A percentile compares a stretch with the other conserved stretches of the same genome.
Evolutionary conservation across 2,329 filamentous ascomycete genomes (phyloP).

Genomic region (Xylaria polymorpha): DNA sequence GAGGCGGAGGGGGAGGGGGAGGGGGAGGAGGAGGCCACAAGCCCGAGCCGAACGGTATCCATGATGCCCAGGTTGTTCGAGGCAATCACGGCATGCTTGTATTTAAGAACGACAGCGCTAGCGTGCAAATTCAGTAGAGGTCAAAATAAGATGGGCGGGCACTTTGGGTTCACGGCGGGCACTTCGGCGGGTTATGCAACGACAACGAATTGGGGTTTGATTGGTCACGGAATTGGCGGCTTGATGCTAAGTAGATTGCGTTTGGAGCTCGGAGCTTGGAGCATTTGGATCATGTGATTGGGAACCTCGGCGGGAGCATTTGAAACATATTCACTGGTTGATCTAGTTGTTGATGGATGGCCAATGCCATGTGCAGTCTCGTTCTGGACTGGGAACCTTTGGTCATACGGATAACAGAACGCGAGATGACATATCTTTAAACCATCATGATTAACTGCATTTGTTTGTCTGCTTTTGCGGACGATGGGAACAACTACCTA

Average conservation of each 20-base stretch:
- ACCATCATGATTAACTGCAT: not conserved
- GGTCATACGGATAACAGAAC: not conserved
- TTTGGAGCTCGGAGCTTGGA: constrained; percentile 21
- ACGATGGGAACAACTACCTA: not conserved
- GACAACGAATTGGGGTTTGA: not conserved
- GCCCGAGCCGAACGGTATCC: constrained; percentile 23
- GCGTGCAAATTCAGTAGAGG: constrained; percentile 44
- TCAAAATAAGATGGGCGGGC: not conserved
- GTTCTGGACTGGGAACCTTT: not conserved
- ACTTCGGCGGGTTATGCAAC: not conserved
- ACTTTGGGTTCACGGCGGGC: constrained; percentile 6
- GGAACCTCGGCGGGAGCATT: not conserved
- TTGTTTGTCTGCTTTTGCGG: not conserved
- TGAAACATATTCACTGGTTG: not conserved
- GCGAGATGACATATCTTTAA: not conserved
- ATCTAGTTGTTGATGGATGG: not conserved
- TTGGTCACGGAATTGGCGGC: not conserved
- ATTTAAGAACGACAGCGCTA: constrained; percentile 55
- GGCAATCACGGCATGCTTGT: constrained; percentile 64
- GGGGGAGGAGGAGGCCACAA: not conserved
- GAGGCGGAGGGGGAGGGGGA: too few relatives aligned
- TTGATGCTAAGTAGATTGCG: constrained; percentile 8
- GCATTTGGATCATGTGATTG: constrained; percentile 7
- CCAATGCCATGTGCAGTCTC: not conserved
- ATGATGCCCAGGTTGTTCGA: constrained; percentile 53